A percentile compares a stretch with the other conserved stretches of the same genome.
phyloP scores from a whole-genome alignment of 1,284 basidiomycete species.

The Ganoderma lucidum region DNA sequence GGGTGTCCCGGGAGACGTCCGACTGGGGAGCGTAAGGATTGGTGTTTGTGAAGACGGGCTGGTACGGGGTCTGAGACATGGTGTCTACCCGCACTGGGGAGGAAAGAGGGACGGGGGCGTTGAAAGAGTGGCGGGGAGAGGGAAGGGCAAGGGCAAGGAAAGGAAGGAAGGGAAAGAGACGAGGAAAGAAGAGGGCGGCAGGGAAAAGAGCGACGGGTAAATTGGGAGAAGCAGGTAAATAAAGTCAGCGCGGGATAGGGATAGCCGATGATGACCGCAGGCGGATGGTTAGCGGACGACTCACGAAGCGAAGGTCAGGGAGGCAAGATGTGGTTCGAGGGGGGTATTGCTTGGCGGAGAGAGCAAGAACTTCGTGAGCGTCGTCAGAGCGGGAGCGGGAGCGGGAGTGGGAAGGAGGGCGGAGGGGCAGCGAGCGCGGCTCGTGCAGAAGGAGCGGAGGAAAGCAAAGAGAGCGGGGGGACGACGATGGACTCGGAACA shows the following conservation, averaged over 20 bases:
- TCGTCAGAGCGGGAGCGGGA: conserved; percentile 5
- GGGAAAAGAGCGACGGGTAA: not conserved
- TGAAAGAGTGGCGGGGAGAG: conserved; percentile 26
- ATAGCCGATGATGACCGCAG: conserved; percentile 22
- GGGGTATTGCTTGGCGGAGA: conserved; percentile 13
- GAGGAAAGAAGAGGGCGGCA: not conserved
- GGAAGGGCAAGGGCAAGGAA: conserved; percentile 7
- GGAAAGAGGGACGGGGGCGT: conserved; percentile 6
- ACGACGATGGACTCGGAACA: not conserved
- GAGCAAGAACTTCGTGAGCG: conserved; percentile 3
- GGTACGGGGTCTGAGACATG: conserved; percentile 43
- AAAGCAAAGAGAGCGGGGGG: conserved; percentile 10
- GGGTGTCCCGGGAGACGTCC: conserved; percentile 30
- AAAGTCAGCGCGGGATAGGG: conserved; percentile 14
- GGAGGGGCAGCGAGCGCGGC: conserved; percentile 21
- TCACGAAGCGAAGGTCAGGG: conserved; percentile 27
- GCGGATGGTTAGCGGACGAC: conserved; percentile 14
- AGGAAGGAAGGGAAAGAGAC: conserved; percentile 12
- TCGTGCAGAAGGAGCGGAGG: conserved; percentile 15
- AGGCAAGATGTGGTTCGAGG: not conserved
- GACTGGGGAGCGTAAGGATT: conserved; percentile 29
- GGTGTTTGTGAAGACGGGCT: conserved; percentile 40
- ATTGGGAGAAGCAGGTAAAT: not conserved
- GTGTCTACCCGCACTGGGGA: conserved; percentile 26
- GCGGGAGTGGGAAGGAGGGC: conserved; percentile 11